phyloP scores from a whole-genome alignment of 306 rosid species.

The Cucurbita moschata region DNA sequence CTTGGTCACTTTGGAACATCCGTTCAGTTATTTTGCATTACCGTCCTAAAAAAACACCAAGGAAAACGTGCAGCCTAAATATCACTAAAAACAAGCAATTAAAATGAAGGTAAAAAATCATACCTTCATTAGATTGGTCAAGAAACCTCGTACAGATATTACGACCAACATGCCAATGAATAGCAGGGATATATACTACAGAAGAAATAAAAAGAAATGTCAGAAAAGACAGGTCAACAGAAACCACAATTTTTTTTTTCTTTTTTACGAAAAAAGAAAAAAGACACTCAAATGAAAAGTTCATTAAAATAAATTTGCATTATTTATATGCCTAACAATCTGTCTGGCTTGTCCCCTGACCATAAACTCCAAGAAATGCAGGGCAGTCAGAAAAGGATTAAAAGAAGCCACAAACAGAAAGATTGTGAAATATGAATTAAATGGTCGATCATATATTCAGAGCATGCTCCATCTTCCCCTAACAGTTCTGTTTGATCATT shows the following conservation, averaged over 20 bases:
- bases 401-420: background rate
- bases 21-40: background rate
- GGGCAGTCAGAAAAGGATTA: background rate
- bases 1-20: background rate
- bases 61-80: background rate
- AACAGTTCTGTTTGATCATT: background rate
- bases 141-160: constrained; percentile 88
- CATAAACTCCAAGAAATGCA: background rate
- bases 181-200: constrained; percentile 81
- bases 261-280: background rate
- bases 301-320: background rate
- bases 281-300: background rate
- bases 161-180: constrained; percentile 91
- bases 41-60: background rate
- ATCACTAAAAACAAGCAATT: background rate
- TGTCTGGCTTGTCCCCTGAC: background rate
- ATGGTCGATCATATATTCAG: background rate
- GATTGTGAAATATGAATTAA: background rate
- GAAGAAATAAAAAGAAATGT: constrained; percentile 9
- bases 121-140: constrained; percentile 98
- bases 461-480: background rate
- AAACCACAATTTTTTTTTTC: background rate
- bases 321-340: background rate
- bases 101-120: background rate
- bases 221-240: constrained; percentile 5